These are phyloP conservation scores for Ciborinia camelliae DNA, from an alignment of 2,329 filamentous ascomycete genomes.

Conservation along the genomic window DNA sequence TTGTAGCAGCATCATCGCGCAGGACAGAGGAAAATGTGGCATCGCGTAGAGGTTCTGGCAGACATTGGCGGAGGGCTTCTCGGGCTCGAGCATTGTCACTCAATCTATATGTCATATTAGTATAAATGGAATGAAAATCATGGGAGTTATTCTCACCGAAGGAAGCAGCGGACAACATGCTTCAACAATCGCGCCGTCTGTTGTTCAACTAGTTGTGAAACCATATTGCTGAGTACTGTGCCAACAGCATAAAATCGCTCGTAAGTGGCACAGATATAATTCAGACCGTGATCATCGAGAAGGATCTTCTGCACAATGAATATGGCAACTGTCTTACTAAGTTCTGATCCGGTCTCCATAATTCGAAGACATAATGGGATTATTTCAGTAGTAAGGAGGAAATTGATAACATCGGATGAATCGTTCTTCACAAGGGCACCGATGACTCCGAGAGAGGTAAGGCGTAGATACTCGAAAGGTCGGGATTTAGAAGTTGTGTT, in stretches of 20 bases:
- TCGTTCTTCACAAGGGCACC: slow-evolving; percentile 98
- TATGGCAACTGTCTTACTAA: slow-evolving; percentile 98
- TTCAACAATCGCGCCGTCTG: slow-evolving; percentile 94
- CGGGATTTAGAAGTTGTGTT: slow-evolving; percentile 98
- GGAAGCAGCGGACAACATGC: slow-evolving; percentile 95
- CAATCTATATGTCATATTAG: slow-evolving; percentile 52
- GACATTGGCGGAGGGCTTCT: slow-evolving; percentile 90
- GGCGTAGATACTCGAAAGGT: slow-evolving; percentile 93
- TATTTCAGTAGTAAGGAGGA: slow-evolving; percentile 95
- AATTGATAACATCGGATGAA: slow-evolving; percentile 97
- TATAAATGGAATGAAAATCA: neutral
- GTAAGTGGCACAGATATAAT: slow-evolving; percentile 98
- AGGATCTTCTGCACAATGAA: slow-evolving; percentile 99
- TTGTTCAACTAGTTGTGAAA: slow-evolving; percentile 93
- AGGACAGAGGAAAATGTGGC: slow-evolving; percentile 96
- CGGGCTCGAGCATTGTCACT: slow-evolving; percentile 95
- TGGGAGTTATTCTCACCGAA: slow-evolving; percentile 60
- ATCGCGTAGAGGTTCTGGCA: slow-evolving; percentile 97
- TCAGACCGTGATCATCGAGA: slow-evolving; percentile 91
- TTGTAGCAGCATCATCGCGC: slow-evolving; percentile 94
- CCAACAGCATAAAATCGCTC: slow-evolving; percentile 98
- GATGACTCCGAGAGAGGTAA: slow-evolving; percentile 94
- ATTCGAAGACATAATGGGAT: slow-evolving; percentile 96
- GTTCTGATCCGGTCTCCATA: slow-evolving; percentile 97
- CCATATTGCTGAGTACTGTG: slow-evolving; percentile 98